These are phyloP conservation scores for Blastobotrys parvus DNA, from an alignment of 805 yeast genomes.

Conservation along the genomic window DNA sequence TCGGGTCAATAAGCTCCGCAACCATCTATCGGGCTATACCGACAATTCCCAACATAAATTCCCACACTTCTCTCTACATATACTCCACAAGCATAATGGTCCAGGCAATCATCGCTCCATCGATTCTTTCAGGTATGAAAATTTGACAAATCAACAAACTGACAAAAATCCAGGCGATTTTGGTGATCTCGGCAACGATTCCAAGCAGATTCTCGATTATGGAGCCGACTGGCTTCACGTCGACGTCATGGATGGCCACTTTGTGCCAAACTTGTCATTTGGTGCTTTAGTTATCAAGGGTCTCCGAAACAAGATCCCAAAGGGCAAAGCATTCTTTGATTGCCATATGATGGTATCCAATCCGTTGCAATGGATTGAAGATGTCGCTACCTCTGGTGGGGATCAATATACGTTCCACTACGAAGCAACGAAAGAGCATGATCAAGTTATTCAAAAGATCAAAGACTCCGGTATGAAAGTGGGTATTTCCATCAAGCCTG, in stretches of 20 bases:
- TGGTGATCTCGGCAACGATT: constrained; percentile 79
- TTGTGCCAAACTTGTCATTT: constrained; percentile 91
- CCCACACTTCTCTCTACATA: too few species aligned
- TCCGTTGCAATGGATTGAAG: constrained; percentile 92
- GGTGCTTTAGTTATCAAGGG: constrained; percentile 86
- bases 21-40: too few species aligned
- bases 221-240: constrained; percentile 97
- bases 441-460: constrained; percentile 64
- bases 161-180: constrained; percentile 47
- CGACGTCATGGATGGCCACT: constrained; percentile 98
- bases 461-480: constrained; percentile 80
- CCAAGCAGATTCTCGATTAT: constrained; percentile 67
- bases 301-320: constrained; percentile 70
- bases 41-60: too few species aligned
- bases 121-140: constrained; percentile 64
- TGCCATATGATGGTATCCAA: constrained; percentile 96
- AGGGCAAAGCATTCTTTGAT: constrained; percentile 63
- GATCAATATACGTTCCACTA: constrained; percentile 94
- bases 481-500: constrained; percentile 91
- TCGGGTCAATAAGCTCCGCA: too few species aligned
- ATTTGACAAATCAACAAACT: background rate
- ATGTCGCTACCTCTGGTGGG: constrained; percentile 88
- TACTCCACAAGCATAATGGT: too few species aligned
- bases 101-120: constrained; percentile 64
- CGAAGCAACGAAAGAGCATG: constrained; percentile 77